Evolutionary conservation across 1,284 basidiomycete species (phyloP).

Genomic region (Thelephora terrestris): DNA sequence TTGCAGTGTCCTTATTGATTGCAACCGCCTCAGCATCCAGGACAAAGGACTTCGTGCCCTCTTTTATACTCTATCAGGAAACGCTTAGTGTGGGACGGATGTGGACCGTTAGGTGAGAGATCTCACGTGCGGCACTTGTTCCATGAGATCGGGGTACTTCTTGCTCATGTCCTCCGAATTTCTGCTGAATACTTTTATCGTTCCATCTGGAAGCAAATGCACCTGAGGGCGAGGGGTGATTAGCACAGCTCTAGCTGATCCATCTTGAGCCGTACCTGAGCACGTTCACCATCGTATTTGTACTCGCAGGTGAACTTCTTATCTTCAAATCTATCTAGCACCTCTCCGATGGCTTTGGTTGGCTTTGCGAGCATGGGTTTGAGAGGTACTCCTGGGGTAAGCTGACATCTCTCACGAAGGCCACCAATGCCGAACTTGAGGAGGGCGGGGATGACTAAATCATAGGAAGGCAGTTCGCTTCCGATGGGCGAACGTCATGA

Average conservation of each 20-base stretch:
- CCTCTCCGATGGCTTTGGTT: conserved; percentile 98
- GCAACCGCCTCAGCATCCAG: conserved; percentile 96
- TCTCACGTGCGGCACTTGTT: conserved; percentile 78
- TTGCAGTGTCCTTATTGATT: conserved; percentile 76
- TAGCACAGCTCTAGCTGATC: neutral
- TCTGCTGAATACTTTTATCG: conserved; percentile 84
- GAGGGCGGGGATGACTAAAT: conserved; percentile 88
- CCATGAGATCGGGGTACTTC: conserved; percentile 96
- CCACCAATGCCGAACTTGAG: conserved; percentile 71
- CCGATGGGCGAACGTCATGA: neutral
- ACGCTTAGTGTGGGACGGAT: conserved; percentile 1
- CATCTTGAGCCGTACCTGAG: conserved; percentile 50
- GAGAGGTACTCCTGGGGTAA: conserved; percentile 92
- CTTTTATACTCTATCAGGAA: conserved; percentile 66
- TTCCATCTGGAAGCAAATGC: conserved; percentile 73
- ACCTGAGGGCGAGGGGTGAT: conserved; percentile 36
- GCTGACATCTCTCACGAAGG: conserved; percentile 71
- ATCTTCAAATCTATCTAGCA: conserved; percentile 93
- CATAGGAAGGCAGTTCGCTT: conserved; percentile 92
- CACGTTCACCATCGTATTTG: conserved; percentile 98
- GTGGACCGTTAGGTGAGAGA: neutral
- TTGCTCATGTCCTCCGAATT: conserved; percentile 99
- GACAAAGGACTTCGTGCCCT: conserved; percentile 79
- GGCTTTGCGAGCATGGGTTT: conserved; percentile 99
- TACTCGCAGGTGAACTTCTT: conserved; percentile 98